Base-by-base conservation (phyloP, 1,284 basidiomycete species). In the Microstroma glucosiphilum region DNA sequence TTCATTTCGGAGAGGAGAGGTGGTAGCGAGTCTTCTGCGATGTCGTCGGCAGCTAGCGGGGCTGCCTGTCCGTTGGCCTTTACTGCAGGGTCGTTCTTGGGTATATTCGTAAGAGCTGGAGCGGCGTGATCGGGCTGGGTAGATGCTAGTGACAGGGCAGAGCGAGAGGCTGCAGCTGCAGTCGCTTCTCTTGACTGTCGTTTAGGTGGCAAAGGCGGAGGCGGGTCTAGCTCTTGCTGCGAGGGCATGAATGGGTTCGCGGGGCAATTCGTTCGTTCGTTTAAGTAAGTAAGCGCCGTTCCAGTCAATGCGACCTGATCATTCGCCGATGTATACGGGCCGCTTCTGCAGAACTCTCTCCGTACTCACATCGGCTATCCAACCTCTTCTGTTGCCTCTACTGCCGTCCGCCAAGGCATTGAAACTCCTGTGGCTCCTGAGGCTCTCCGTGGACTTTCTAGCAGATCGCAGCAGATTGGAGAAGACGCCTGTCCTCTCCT, bases 211-310 rank as follows among this genome's bases (percentile, higher is more conserved):
- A 48, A 6, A 12, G 43, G 43, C 21, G 43, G 43, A 17, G 43
- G 43, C 43, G 43, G 43, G 43, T 48, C 43, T 17, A 48, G 43
- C 43, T 48, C 43, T 48, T 48, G 43, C 43, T 48, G 12, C 21
- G 43, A 37, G 30, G 30, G 30, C 9, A 37, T 9, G 9, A 9
- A 37, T 37, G 30, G 4, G 9, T 37, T 37, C 30, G 30, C 30
- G 30, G 30, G 30, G 9, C 30, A 9, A 9, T 37, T 37, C 30
- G 30, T 37, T 37, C 9, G 30, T 37, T 37, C 9, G 3, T 4
- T 37, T 37, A 9, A 37, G 30, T 37, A 9, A 37, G 30, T 9
- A 37, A 37, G 30, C 30, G 30, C 9, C 30, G 9, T 37, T 37
- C 30, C 4, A 4, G 3, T 37, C 4, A 4, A 9, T 37, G 4